Evolutionary conservation across 495 filamentous ascomycete species (phyloP), one percentile per base, ranked within the genome.

Genomic region (Aspergillus cristatus): DNA sequence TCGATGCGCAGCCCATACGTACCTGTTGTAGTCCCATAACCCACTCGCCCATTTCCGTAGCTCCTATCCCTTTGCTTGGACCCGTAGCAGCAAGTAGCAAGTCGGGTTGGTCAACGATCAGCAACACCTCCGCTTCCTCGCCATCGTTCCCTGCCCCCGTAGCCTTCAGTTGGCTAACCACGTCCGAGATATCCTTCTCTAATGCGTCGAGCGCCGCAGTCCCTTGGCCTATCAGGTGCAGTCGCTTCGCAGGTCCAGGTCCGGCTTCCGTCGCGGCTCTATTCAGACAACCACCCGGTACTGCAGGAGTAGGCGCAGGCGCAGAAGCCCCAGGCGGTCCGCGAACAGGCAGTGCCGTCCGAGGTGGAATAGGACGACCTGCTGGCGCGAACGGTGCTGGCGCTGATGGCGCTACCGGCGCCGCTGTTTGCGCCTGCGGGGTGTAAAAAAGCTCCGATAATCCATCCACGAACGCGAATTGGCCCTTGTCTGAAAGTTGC

Each of bases 381-480:
- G 20, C 4, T 24, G 20, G 20, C 35, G 45, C 33, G 35, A 31
- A 45, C 12, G 38, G 32, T 32, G 35, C 25, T n/a, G 37, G 34
- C 28, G 28, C 13, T 28, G 41, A 10, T 6, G 35, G 30, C 1
- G 37, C 22, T 8, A 20, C 24, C 26, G 36, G 35, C 1, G 38
- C 6, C 17, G 34, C 28, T 34, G 58, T 45, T 42, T 38, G 36
- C 34, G 51, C 32, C 10, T 25, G 26, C 20, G 51, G 48, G 1
- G 51, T 41, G 24, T 54, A 47, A 44, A 76, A 80, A n/a, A 86
- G 48, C 28, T 63, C 63, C 32, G 60, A 73, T 22, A 91, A 58
- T 3, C 84, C 85, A 51, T 94, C 86, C 32, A 91, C 62, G 46
- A 84, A 90, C 18, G 63, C 61, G 47, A 89, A 81, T 37, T 66